Evolutionary conservation across 306 rosid species (phyloP), one percentile per base, ranked within the genome.

Genomic region (Carpinus fangiana): DNA sequence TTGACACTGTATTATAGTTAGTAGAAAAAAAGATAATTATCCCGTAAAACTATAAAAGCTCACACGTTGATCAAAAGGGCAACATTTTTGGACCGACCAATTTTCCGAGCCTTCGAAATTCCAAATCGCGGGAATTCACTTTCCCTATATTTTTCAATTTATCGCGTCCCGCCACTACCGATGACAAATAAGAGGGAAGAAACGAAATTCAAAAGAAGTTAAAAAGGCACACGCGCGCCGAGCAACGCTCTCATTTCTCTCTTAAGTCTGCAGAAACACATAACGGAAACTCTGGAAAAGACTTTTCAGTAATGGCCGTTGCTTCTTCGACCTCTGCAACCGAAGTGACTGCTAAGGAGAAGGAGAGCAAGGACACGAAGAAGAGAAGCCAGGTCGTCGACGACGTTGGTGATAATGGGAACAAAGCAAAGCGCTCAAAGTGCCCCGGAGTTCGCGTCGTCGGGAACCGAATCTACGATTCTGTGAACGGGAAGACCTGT

Each of bases 401-500:
- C 14, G 17, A 23, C 12, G 62, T 59, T 47, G 67, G 2, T 13
- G 65, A 28, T 18, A 52, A 55, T 65, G 81, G 61, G 12, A 46
- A 52, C 56, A 66, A 70, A 38, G 59, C 79, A 10, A 85, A 82
- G 80, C 84, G 85, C 12, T 14, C 74, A 5, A 78, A 79, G 48
- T 61, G 76, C 48, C 84, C 86, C n/a, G 86, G 85, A 53, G 83
- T 84, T 80, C 88, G 87, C 16, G 77, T 82, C 45, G 23, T 77
- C 38, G 83, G 72, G 4, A 80, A 82, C 59, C 81, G 85, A 56
- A 78, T 77, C 60, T 82, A 84, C 46, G 90, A 87, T 64, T 80
- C 90, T 23, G 80, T 77, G 67, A 73, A 78, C 34, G 91, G 91
- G 4, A 83, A 73, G 70, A 76, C 84, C 76, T 88, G 91, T 57